Conservation (phyloP, 2,329 filamentous ascomycete genomes). For the Periconia macrospinosa region DNA sequence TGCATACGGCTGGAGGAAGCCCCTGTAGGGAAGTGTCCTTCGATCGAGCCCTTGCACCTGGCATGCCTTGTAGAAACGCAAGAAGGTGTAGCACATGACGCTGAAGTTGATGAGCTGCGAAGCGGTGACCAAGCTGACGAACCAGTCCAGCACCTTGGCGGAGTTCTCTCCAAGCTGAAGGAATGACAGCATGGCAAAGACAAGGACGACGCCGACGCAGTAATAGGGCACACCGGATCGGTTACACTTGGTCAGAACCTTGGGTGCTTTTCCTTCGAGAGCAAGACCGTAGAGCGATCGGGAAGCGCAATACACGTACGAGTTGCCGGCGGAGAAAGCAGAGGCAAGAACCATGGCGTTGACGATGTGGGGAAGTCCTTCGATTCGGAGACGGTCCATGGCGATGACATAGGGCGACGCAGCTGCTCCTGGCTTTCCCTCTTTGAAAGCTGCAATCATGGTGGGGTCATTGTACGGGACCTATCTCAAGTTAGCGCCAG, state of each 20-base stretch:
- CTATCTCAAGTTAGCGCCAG: background rate
- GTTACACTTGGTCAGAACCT: conserved; percentile 57
- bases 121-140: conserved; percentile 72
- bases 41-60: conserved; percentile 69
- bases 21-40: conserved; percentile 69
- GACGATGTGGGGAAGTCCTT: conserved; percentile 60
- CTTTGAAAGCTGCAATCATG: conserved; percentile 62
- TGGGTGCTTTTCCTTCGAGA: conserved; percentile 57
- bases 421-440: conserved; percentile 66
- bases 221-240: conserved; percentile 73
- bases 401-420: conserved; percentile 66
- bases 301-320: conserved; percentile 58
- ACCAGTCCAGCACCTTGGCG: conserved; percentile 72
- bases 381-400: conserved; percentile 57
- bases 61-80: conserved; percentile 71
- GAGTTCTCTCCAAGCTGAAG: conserved; percentile 71
- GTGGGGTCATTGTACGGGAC: conserved; percentile 68
- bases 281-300: conserved; percentile 58
- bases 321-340: conserved; percentile 60
- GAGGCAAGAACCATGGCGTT: conserved; percentile 61
- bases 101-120: conserved; percentile 58
- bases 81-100: conserved; percentile 68
- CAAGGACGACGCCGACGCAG: conserved; percentile 67
- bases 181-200: conserved; percentile 72
- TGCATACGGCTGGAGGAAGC: conserved; percentile 69